Base-by-base conservation (phyloP, 1,284 basidiomycete genomes). In the Porogramme epimiltina region DNA sequence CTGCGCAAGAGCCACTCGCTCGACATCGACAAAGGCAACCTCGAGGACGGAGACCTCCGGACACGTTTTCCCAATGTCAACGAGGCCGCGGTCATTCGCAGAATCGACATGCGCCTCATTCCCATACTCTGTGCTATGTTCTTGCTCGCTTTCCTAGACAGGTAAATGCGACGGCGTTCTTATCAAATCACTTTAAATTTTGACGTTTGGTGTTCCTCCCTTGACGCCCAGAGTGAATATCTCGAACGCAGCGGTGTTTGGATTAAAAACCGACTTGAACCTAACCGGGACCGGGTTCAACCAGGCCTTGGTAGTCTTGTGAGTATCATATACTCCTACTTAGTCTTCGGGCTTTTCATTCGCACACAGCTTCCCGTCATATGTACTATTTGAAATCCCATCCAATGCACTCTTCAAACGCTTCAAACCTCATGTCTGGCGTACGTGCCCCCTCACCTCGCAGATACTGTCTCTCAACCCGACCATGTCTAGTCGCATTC, bases 341-440 rank as follows among this genome's bases (percentile, higher is more conserved):
- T 26, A n/a, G n/a, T n/a, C n/a, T n/a, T n/a, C n/a, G n/a, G 18
- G 15, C 24, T 33, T 18, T 37, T 34, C 24, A 34, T n/a, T 5
- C 26, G 39, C 11, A 9, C 31, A 4, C 51, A 69, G 67, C 59
- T 69, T 69, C 49, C 61, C 63, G 8, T 64, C 69, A 15, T 69
- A 67, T 50, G 52, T 69, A n/a, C 40, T 70, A 10, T 66, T 65
- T 47, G 69, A 70, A 45, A 66, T 70, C 9, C 67, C 69, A 11
- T 69, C 68, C 4, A 69, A 70, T 43, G 55, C 54, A 1, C 56
- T 70, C 26, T 55, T 70, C 46, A 69, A 69, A 47, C 64, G 56
- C 33, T 65, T 70, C 59, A 62, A 61, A 45, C 67, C 69, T 0
- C 64, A 68, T 45, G 60, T 68, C 22, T 68, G 69, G 66, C 54